Evolutionary conservation across 495 filamentous ascomycete species (phyloP).

Genomic region (Neurospora intermedia): DNA sequence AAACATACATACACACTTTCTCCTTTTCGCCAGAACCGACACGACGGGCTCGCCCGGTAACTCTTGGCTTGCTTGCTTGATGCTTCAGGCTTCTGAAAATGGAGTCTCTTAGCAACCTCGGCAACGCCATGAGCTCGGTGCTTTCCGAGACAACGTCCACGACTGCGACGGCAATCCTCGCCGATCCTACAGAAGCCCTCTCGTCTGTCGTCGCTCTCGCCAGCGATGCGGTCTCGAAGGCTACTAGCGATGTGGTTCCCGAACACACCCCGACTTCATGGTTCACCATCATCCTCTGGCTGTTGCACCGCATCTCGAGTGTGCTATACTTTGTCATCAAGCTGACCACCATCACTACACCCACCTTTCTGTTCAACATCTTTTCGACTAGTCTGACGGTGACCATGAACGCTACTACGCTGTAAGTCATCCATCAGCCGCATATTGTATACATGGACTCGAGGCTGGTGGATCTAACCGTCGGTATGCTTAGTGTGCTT

Average conservation of each 20-base stretch:
- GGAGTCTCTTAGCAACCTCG: not conserved
- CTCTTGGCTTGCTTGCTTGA: not conserved
- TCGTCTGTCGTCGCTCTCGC: slow-evolving; percentile 25
- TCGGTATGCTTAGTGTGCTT: slow-evolving; percentile 50
- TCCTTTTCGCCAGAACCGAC: not conserved
- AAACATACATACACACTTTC: not conserved
- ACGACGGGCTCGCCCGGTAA: not conserved
- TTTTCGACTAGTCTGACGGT: slow-evolving; percentile 94
- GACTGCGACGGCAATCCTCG: slow-evolving; percentile 3
- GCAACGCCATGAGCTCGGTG: not conserved
- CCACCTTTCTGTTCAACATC: slow-evolving; percentile 81
- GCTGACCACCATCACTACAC: slow-evolving; percentile 77
- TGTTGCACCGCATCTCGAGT: slow-evolving; percentile 57
- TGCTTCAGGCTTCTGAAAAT: not conserved
- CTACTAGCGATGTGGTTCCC: slow-evolving; percentile 28
- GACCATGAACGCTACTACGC: slow-evolving; percentile 95
- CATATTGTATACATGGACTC: not conserved
- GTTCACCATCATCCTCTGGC: slow-evolving; percentile 40
- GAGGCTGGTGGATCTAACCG: slow-evolving; percentile 3
- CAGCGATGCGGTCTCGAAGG: slow-evolving; percentile 27
- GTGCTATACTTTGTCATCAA: slow-evolving; percentile 75
- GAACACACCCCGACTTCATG: slow-evolving; percentile 32
- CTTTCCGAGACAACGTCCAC: not conserved
- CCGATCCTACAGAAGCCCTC: slow-evolving; percentile 12
- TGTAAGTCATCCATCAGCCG: slow-evolving; percentile 42